A percentile compares a stretch with the other conserved stretches of the same genome.
Evolutionary conservation across 305 asterid species (phyloP).

Genomic region (Rubia tinctorum): DNA sequence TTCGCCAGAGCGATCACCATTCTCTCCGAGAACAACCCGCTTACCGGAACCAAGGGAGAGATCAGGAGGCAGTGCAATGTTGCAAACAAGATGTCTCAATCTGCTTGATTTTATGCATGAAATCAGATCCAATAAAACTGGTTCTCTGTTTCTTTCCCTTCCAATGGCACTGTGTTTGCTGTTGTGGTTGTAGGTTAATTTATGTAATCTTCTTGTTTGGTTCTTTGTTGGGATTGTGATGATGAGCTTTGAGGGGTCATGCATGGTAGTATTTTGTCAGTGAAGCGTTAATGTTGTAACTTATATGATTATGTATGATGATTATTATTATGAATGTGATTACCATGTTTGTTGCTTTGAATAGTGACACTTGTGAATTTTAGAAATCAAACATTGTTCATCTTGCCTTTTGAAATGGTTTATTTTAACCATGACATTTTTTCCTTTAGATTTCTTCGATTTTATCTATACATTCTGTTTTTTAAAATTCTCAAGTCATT

Average conservation of each 20-base stretch:
- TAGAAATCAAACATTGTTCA: too few relatives aligned
- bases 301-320: conserved; percentile 23
- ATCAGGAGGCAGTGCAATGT: conserved; percentile 84
- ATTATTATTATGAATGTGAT: not conserved
- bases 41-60: conserved; percentile 87
- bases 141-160: not conserved
- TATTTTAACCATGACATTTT: too few relatives aligned
- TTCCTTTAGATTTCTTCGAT: too few relatives aligned
- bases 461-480: too few relatives aligned
- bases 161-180: conserved; percentile 20
- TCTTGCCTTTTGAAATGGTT: too few relatives aligned
- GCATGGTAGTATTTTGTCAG: conserved; percentile 14
- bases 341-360: conserved; percentile 8
- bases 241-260: conserved; percentile 9
- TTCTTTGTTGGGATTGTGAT: not conserved
- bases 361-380: too few relatives aligned
- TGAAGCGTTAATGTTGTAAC: conserved; percentile 7
- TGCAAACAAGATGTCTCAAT: conserved; percentile 70
- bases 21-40: conserved; percentile 89
- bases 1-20: conserved; percentile 71
- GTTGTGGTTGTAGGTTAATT: too few relatives aligned
- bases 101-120: not conserved
- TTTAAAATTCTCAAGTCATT: too few relatives aligned
- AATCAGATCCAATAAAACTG: conserved; percentile 22
- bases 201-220: not conserved